Evolutionary conservation across 768 basidiomycete species (phyloP).

Genomic region (Lactarius tabidus): DNA sequence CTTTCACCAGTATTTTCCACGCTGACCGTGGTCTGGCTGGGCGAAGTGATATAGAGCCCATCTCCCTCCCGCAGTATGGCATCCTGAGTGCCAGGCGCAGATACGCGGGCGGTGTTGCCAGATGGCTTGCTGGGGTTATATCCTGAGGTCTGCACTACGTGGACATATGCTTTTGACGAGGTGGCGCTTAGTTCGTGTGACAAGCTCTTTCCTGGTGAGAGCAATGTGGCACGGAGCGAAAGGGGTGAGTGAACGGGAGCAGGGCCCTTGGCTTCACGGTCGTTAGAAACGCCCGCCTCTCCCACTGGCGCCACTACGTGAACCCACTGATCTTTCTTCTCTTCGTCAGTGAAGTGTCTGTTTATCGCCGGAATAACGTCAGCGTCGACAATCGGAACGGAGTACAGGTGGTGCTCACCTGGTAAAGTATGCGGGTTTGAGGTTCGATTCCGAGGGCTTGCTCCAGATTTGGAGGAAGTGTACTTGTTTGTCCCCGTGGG

Average conservation of each 20-base stretch:
- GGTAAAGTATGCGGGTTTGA: slow-evolving; percentile 81
- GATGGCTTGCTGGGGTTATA: slow-evolving; percentile 57
- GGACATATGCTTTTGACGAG: slow-evolving; percentile 64
- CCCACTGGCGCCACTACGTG: slow-evolving; percentile 73
- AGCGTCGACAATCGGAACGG: not conserved
- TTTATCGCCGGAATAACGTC: not conserved
- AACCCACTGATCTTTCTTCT: slow-evolving; percentile 72
- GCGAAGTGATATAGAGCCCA: slow-evolving; percentile 67
- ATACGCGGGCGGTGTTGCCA: slow-evolving; percentile 59
- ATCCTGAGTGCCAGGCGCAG: slow-evolving; percentile 37
- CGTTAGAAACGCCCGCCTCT: slow-evolving; percentile 50
- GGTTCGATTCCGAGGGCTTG: slow-evolving; percentile 41
- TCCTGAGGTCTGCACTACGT: slow-evolving; percentile 81
- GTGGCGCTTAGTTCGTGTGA: slow-evolving; percentile 39
- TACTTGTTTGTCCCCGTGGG: slow-evolving; percentile 43
- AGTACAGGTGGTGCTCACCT: slow-evolving; percentile 37
- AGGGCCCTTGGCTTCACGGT: slow-evolving; percentile 70
- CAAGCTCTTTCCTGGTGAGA: slow-evolving; percentile 52
- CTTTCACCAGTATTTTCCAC: slow-evolving; percentile 64
- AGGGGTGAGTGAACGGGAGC: slow-evolving; percentile 73
- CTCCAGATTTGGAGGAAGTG: slow-evolving; percentile 76
- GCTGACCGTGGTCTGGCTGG: slow-evolving; percentile 40
- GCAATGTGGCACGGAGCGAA: slow-evolving; percentile 68
- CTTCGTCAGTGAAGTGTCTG: slow-evolving; percentile 72
- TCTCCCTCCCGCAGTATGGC: slow-evolving; percentile 79